Conservation (phyloP, 106 monocot genomes). For the Acorus calamus region DNA sequence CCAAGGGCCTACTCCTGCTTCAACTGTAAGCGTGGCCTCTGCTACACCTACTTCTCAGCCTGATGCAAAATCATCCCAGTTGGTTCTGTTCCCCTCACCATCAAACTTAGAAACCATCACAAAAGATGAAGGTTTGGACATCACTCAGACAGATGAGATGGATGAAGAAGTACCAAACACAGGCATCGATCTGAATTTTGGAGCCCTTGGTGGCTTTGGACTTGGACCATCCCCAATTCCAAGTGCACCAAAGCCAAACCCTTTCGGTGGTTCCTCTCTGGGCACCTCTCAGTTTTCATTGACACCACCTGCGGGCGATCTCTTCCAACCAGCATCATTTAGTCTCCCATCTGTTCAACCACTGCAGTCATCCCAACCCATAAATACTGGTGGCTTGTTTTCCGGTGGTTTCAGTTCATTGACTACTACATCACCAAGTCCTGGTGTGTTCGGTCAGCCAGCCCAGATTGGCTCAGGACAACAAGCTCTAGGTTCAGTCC, state of each 20-base stretch:
- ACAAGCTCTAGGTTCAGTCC: conserved; percentile 80
- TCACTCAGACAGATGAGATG: conserved; percentile 81
- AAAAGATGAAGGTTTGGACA: conserved; percentile 26
- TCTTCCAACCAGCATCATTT: conserved; percentile 83
- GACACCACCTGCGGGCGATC: conserved; percentile 44
- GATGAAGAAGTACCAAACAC: conserved; percentile 79
- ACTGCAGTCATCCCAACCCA: conserved; percentile 31
- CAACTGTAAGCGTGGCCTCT: conserved; percentile 3
- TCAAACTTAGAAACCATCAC: conserved; percentile 5
- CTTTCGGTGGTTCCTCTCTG: conserved; percentile 45
- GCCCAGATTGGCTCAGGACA: conserved; percentile 65
- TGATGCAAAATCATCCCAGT: conserved; percentile 1
- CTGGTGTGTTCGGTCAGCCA: conserved; percentile 68
- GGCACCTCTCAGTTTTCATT: conserved; percentile 26
- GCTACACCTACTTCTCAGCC: conserved; percentile 6
- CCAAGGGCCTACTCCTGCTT: not conserved
- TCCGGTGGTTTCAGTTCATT: conserved; percentile 37
- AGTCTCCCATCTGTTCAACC: conserved; percentile 62
- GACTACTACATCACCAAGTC: too few species aligned
- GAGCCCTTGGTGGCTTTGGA: conserved; percentile 51
- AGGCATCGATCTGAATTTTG: conserved; percentile 24
- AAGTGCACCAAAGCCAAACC: conserved; percentile 54
- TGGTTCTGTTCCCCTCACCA: not conserved
- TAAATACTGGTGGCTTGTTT: conserved; percentile 14
- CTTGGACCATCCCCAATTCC: conserved; percentile 38